Evolutionary conservation across 495 filamentous ascomycete genomes (phyloP), one percentile per base, ranked within the genome.

Genomic region (Eremomyces bilateralis): DNA sequence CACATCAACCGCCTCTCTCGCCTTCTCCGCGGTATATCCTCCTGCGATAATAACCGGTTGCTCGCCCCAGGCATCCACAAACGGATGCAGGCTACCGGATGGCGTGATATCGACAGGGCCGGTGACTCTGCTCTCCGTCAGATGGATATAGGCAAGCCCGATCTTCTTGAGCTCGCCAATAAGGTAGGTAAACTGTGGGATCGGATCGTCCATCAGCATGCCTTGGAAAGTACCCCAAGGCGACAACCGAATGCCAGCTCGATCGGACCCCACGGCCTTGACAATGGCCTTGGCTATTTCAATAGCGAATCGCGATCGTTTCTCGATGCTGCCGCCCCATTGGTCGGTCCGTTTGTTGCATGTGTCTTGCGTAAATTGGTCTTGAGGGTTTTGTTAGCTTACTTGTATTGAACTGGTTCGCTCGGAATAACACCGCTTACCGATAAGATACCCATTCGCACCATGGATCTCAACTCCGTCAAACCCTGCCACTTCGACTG

Each of bases 401-500:
- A n/a, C n/a, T n/a, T n/a, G n/a, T n/a, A n/a, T n/a, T n/a, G n/a
- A n/a, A n/a, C n/a, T n/a, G n/a, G n/a, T n/a, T n/a, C n/a, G n/a
- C n/a, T n/a, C n/a, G n/a, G n/a, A n/a, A n/a, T n/a, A n/a, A n/a
- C n/a, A n/a, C n/a, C n/a, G n/a, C 52, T 83, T 76, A 45, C 81
- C 73, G 32, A 80, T 55, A 32, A 83, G 52, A 45, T 80, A 81
- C 4, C 76, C 77, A 42, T 83, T 81, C 3, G 73, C 73, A 22
- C 57, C 69, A 46, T 80, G 76, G 36, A 81, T 57, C 56, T 83
- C 78, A 3, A 83, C 73, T 16, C 73, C 76, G 44, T 81, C 77
- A 36, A 81, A 83, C 6, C 76, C 77, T 3, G 76, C 77, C 1
- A 20, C n/a, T 4, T 53, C 57, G 10, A 80, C 54, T 3, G 74